Evolutionary conservation across 2,329 filamentous ascomycete genomes (phyloP).

Genomic region (Trichoderma breve): DNA sequence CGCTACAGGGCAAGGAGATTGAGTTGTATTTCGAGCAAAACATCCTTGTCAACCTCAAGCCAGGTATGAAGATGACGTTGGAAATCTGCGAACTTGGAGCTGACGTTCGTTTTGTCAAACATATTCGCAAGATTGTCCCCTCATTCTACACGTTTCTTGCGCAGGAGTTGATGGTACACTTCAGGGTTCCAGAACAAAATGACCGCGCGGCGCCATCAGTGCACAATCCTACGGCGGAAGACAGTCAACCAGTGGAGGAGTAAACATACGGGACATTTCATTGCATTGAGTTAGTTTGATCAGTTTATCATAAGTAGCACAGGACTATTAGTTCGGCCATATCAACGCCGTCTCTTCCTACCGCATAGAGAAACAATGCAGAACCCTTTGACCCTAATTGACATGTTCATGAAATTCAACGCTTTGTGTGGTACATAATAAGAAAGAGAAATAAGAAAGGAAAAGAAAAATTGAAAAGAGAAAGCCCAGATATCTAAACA

Average conservation of each 20-base stretch:
- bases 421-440: neutral
- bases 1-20: slow-evolving; percentile 27
- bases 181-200: slow-evolving; percentile 54
- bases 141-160: slow-evolving; percentile 64
- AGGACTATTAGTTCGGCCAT: neutral
- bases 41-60: slow-evolving; percentile 50
- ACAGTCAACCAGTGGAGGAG: slow-evolving; percentile 24
- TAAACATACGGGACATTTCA: slow-evolving; percentile 1
- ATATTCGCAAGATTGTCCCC: slow-evolving; percentile 53
- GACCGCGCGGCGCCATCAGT: slow-evolving; percentile 48
- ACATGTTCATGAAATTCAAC: neutral
- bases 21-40: slow-evolving; percentile 67
- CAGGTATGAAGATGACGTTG: slow-evolving; percentile 63
- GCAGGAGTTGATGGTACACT: slow-evolving; percentile 67
- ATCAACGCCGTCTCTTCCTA: neutral
- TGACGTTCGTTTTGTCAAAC: slow-evolving; percentile 64
- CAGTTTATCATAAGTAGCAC: neutral
- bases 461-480: neutral
- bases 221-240: slow-evolving; percentile 32
- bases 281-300: neutral
- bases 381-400: neutral
- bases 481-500: neutral
- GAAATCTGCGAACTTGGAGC: slow-evolving; percentile 60
- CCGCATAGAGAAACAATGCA: neutral
- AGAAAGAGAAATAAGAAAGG: neutral